These are phyloP conservation scores for Coccinonectria pachysandricola DNA, from an alignment of 2,329 filamentous ascomycete genomes.

Conservation along the genomic window DNA sequence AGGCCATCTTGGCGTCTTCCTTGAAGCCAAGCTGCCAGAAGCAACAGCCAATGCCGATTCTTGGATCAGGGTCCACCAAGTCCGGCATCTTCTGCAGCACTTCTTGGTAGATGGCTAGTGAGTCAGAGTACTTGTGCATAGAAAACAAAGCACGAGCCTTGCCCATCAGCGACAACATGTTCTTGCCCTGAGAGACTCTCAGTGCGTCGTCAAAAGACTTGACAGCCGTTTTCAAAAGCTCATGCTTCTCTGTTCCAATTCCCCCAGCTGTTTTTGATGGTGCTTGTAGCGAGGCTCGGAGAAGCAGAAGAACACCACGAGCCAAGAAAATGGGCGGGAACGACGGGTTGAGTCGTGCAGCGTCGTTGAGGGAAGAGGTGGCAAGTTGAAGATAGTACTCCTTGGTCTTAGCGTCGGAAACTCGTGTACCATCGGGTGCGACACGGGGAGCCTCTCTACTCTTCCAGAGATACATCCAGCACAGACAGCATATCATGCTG, in stretches of 20 bases:
- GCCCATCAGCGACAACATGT: constrained; percentile 86
- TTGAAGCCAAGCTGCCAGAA: constrained; percentile 95
- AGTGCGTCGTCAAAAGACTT: constrained; percentile 95
- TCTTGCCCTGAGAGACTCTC: constrained; percentile 71
- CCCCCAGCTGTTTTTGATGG: constrained; percentile 59
- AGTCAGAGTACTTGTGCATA: constrained; percentile 74
- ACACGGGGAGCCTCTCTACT: constrained; percentile 66
- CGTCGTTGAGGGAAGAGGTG: constrained; percentile 88
- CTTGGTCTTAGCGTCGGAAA: constrained; percentile 75
- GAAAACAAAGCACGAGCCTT: constrained; percentile 82
- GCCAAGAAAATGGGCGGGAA: constrained; percentile 88
- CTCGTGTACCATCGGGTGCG: constrained; percentile 49
- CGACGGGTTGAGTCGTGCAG: constrained; percentile 84
- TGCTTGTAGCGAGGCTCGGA: constrained; percentile 75
- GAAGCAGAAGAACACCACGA: constrained; percentile 76
- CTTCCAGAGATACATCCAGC: constrained; percentile 87
- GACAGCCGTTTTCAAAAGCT: constrained; percentile 72
- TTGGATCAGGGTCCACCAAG: constrained; percentile 83
- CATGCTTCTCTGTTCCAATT: constrained; percentile 62
- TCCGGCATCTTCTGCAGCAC: constrained; percentile 78
- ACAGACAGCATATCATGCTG: constrained; percentile 72
- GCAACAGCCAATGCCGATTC: constrained; percentile 93
- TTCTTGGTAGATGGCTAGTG: constrained; percentile 76
- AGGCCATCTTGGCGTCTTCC: constrained; percentile 80
- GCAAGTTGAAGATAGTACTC: constrained; percentile 85